Evolutionary conservation across 495 filamentous ascomycete species (phyloP), one percentile per base, ranked within the genome.

Genomic region (Amphirosellinia nigrospora): DNA sequence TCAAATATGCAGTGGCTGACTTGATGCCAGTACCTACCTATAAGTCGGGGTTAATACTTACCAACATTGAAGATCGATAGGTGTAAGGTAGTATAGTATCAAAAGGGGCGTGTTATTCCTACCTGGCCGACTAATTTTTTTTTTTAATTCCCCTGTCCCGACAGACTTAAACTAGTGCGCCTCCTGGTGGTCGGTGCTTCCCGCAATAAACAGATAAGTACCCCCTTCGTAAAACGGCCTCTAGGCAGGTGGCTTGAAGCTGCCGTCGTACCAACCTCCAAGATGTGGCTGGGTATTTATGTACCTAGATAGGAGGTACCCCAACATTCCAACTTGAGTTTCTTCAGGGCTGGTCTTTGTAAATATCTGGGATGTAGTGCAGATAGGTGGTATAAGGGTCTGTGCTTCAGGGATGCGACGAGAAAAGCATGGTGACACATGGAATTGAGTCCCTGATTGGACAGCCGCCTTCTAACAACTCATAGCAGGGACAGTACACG

Each of bases 361-460:
- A 62, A 10, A 41, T 63, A 63, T 4, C 23, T 16, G 23, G n/a
- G 16, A 58, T n/a, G 32, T 56, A 56, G 28, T 56, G 16, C n/a
- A 10, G 10, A 5, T n/a, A 36, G 7, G 30, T 30, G 32, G 32
- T 7, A 6, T 23, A 11, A 65, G 41, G 63, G 46, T 65, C 63
- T 19, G 63, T 65, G 63, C 46, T 52, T 28, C 48, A 65, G 45
- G 46, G 63, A 65, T 53, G 46, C 38, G 45, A 61, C 58, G 41
- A 61, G 36, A 61, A 61, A 28, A 36, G 58, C 34, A 41, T 61
- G 58, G 36, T 41, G 58, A 32, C 43, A 34, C 61, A 38, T 4
- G 0, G 34, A 32, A 52, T 38, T 5, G 19, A 65, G 63, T 16
- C n/a, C 34, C 30, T 46, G 34, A 65, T 65, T 65, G 63, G 63